Conservation (phyloP, 2,329 filamentous ascomycete species). For the Curvularia sp. region DNA sequence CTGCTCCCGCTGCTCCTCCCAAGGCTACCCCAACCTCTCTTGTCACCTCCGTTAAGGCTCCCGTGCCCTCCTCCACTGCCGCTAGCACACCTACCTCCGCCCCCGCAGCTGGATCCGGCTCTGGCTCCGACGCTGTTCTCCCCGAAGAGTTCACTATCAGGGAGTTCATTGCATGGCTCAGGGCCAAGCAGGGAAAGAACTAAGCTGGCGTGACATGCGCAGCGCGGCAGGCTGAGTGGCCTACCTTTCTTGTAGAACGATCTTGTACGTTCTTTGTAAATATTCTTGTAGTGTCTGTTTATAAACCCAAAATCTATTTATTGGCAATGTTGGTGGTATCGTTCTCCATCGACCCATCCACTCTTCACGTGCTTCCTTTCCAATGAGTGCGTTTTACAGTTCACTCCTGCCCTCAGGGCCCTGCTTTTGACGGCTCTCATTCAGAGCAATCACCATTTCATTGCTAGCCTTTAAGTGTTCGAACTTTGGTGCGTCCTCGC, state of each 20-base stretch:
- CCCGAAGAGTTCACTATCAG: constrained; percentile 37
- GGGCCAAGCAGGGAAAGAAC: constrained; percentile 24
- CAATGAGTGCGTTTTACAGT: not conserved
- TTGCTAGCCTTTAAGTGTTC: constrained; percentile 51
- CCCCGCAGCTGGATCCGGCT: constrained; percentile 20
- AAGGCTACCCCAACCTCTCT: constrained; percentile 17
- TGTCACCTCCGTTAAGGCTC: constrained; percentile 11
- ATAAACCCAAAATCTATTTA: not conserved
- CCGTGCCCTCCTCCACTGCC: constrained; percentile 16
- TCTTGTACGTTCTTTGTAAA: not conserved
- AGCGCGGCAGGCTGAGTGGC: not conserved
- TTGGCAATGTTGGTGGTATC: not conserved
- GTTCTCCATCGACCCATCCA: not conserved
- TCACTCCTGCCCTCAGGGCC: constrained; percentile 12
- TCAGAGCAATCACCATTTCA: constrained; percentile 8
- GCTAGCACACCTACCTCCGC: constrained; percentile 15
- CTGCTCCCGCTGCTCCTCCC: constrained; percentile 4
- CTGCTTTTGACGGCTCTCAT: no score
- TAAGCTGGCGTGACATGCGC: not conserved
- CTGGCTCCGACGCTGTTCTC: constrained; percentile 25
- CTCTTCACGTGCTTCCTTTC: no score
- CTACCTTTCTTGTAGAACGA: not conserved
- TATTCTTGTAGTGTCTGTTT: constrained; percentile 6
- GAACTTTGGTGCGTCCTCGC: constrained; percentile 63
- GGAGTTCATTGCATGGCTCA: constrained; percentile 39